Conservation (phyloP, 345 rosid species). For the Anastatica hierochuntica region DNA sequence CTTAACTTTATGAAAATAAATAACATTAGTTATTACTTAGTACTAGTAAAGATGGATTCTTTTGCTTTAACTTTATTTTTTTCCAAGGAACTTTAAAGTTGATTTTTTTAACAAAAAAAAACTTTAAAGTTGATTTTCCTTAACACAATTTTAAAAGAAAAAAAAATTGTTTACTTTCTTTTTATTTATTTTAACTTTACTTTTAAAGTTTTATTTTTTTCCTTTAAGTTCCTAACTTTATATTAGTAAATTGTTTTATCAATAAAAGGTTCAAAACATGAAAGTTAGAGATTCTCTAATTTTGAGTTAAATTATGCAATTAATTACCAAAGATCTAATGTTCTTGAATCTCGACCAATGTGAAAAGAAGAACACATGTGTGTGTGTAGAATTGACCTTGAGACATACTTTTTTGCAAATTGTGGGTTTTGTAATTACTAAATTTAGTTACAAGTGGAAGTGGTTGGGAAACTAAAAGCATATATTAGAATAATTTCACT, state of each 20-base stretch:
- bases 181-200: constrained; percentile 1
- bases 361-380: constrained; percentile 23
- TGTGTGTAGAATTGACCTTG: constrained; percentile 19
- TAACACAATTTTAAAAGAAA: too few species aligned
- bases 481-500: constrained; percentile 12
- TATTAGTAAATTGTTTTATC: background rate
- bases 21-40: background rate
- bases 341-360: constrained; percentile 12
- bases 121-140: background rate
- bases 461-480: constrained; percentile 22
- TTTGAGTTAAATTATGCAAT: background rate
- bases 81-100: background rate
- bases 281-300: constrained; percentile 13
- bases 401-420: constrained; percentile 7
- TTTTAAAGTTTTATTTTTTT: constrained; percentile 6
- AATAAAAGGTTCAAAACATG: constrained; percentile 10
- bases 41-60: background rate
- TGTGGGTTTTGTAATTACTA: constrained; percentile 25
- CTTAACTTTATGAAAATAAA: background rate
- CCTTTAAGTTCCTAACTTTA: too few species aligned
- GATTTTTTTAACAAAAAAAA: background rate
- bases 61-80: background rate
- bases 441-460: constrained; percentile 24
- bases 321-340: too few species aligned
- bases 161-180: background rate